Conservation (phyloP, 1,139 yeast genomes). For the Suhomyces coccinellae region DNA sequence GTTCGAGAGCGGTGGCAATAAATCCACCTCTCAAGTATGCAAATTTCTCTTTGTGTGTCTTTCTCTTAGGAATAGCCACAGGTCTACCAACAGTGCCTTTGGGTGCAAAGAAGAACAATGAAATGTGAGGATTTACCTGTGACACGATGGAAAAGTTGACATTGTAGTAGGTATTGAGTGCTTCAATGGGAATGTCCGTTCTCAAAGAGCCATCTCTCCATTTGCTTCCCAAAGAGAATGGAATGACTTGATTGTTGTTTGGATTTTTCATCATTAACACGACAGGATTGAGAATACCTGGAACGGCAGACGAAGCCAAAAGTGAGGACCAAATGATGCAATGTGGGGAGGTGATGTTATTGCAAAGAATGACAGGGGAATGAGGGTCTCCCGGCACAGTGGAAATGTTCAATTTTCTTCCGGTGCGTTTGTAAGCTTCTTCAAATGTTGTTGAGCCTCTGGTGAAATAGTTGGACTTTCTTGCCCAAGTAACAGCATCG, state of each 20-base stretch:
- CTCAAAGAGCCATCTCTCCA: conserved; percentile 77
- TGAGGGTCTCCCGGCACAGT: conserved; percentile 84
- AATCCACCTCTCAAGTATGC: conserved; percentile 73
- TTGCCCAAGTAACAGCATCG: conserved; percentile 75
- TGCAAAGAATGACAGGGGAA: conserved; percentile 77
- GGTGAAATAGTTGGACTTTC: conserved; percentile 68
- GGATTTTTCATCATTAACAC: conserved; percentile 72
- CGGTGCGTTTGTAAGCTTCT: conserved; percentile 69
- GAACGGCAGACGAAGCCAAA: conserved; percentile 79
- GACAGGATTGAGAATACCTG: conserved; percentile 81
- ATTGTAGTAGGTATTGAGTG: conserved; percentile 73
- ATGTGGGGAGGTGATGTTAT: conserved; percentile 74
- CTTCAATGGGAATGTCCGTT: conserved; percentile 70
- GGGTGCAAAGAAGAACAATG: conserved; percentile 75
- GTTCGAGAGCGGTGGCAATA: conserved; percentile 70
- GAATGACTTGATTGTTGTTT: conserved; percentile 46
- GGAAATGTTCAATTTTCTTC: conserved; percentile 67
- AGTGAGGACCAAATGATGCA: conserved; percentile 82
- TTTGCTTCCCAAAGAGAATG: conserved; percentile 72
- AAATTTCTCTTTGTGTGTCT: conserved; percentile 35
- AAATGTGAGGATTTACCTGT: conserved; percentile 82
- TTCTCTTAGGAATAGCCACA: conserved; percentile 57
- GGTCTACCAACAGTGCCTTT: conserved; percentile 83
- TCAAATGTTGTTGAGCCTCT: conserved; percentile 70
- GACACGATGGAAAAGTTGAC: conserved; percentile 76